Percentiles rank a stretch among this genome's conserved stretches.
Evolutionary conservation across 176 grass and related monocot genomes (phyloP).

Genomic region (Ensete ventricosum): DNA sequence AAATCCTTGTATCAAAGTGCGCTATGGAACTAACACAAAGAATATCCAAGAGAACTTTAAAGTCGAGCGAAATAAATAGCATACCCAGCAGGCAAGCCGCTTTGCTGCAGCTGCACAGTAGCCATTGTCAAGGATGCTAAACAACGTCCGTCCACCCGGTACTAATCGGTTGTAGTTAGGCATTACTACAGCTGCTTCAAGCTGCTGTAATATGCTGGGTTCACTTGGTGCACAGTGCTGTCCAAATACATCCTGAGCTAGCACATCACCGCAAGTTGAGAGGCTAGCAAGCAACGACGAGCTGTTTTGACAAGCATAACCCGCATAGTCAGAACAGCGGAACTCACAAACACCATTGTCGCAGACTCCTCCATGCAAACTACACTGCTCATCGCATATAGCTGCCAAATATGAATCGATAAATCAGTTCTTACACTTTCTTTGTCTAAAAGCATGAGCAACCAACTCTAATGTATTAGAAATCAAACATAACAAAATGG

Average conservation of each 20-base stretch:
- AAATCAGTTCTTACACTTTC: background rate
- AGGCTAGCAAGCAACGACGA: slow-evolving; percentile 67
- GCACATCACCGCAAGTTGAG: slow-evolving; percentile 90
- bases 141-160: slow-evolving; percentile 66
- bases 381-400: slow-evolving; percentile 96
- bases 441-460: background rate
- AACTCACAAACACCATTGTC: slow-evolving; percentile 98
- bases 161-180: slow-evolving; percentile 98
- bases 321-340: slow-evolving; percentile 96
- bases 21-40: background rate
- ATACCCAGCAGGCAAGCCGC: slow-evolving; percentile 96
- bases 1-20: background rate
- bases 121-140: slow-evolving; percentile 88
- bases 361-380: slow-evolving; percentile 96
- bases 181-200: slow-evolving; percentile 87
- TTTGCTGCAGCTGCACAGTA: slow-evolving; percentile 92
- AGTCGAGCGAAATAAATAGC: slow-evolving; percentile 7
- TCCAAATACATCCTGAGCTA: slow-evolving; percentile 58
- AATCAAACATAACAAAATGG: background rate
- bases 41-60: background rate
- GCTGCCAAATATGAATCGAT: slow-evolving; percentile 42
- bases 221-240: slow-evolving; percentile 98
- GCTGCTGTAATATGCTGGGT: slow-evolving; percentile 83
- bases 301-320: slow-evolving; percentile 96
- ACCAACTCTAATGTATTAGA: background rate